Percentiles rank a stretch among this genome's conserved stretches.
phyloP scores from a whole-genome alignment of 1,139 yeast species.

The Hyphopichia pseudoburtonii region DNA sequence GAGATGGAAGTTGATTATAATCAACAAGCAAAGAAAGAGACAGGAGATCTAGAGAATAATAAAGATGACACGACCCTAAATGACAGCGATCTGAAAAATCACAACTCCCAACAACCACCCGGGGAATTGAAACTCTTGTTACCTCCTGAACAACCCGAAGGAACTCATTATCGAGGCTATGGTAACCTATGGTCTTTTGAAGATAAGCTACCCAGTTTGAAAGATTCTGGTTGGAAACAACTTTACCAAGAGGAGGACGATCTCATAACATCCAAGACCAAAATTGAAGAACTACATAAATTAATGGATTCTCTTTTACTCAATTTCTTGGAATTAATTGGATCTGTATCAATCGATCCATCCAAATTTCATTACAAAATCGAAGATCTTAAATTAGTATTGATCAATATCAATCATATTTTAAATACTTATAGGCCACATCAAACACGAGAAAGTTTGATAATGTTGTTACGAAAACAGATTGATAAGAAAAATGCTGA shows the following conservation, averaged over 20 bases:
- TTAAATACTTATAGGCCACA: slow-evolving; percentile 86
- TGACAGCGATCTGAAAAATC: too few species aligned
- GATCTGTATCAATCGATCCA: slow-evolving; percentile 71
- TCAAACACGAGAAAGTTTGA: slow-evolving; percentile 80
- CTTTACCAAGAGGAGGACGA: slow-evolving; percentile 53
- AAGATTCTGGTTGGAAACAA: slow-evolving; percentile 67
- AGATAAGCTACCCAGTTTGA: slow-evolving; percentile 66
- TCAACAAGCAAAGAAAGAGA: background rate
- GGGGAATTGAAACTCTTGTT: slow-evolving; percentile 52
- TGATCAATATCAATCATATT: slow-evolving; percentile 81
- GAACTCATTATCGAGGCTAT: slow-evolving; percentile 69
- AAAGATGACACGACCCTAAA: too few species aligned
- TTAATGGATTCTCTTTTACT: slow-evolving; percentile 67
- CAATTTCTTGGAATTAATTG: slow-evolving; percentile 72
- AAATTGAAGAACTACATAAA: slow-evolving; percentile 66
- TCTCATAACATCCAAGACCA: slow-evolving; percentile 48
- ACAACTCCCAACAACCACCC: slow-evolving; percentile 13
- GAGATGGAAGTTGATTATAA: background rate
- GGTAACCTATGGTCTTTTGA: slow-evolving; percentile 81
- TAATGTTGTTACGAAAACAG: slow-evolving; percentile 66
- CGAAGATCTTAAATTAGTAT: slow-evolving; percentile 69
- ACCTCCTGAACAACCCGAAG: slow-evolving; percentile 67
- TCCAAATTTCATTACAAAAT: slow-evolving; percentile 62
- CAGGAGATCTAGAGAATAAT: slow-evolving; percentile 2
- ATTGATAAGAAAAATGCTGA: slow-evolving; percentile 54